Conservation (phyloP, 192 early-diverging fungal species). For the Entomortierella beljakovae region DNA sequence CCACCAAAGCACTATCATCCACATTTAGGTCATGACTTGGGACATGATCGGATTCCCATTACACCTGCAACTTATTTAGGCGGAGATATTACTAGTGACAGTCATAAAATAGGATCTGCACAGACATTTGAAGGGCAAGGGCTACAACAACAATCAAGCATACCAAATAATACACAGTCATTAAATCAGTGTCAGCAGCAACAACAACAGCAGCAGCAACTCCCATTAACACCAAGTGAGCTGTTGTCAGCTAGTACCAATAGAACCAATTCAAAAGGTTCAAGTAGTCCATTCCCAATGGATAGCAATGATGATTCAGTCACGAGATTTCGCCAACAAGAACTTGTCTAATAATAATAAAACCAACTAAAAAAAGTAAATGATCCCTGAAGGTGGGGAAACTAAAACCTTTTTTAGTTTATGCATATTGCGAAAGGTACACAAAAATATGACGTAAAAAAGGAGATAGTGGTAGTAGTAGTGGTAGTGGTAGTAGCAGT, state of each 20-base stretch:
- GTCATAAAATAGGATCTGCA: background rate
- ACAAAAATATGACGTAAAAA: too few relatives aligned
- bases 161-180: background rate
- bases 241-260: background rate
- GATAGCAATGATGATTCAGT: conserved; percentile 5
- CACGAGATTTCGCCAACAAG: background rate
- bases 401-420: too few relatives aligned
- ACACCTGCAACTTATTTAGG: background rate
- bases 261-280: background rate
- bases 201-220: background rate
- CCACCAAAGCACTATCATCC: conserved; percentile 39
- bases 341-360: background rate
- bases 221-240: conserved; percentile 5
- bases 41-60: conserved; percentile 32
- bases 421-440: too few relatives aligned
- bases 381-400: too few relatives aligned
- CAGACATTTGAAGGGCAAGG: background rate
- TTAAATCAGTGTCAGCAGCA: background rate
- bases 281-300: conserved; percentile 16
- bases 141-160: background rate
- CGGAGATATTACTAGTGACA: background rate
- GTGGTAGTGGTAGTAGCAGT: background rate
- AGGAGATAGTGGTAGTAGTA: too few relatives aligned
- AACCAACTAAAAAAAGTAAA: too few relatives aligned
- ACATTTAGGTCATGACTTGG: conserved; percentile 45